Conservation (phyloP, 306 rosid species). For the Fragaria iinumae region DNA sequence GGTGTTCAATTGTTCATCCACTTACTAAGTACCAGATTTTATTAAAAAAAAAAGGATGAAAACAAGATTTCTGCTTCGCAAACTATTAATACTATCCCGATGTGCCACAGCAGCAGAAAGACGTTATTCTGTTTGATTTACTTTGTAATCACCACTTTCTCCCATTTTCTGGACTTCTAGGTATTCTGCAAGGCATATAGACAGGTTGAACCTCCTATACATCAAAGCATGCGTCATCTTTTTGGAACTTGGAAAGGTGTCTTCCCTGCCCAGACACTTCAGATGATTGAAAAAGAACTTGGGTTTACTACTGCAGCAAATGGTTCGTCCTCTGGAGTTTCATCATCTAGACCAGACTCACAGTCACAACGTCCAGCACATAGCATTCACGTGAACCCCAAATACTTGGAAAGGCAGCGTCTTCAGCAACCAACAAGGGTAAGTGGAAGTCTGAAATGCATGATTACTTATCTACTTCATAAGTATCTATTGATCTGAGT, state of each 20-base stretch:
- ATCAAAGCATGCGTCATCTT: slow-evolving; percentile 80
- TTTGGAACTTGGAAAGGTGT: slow-evolving; percentile 98
- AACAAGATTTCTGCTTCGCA: slow-evolving; percentile 10
- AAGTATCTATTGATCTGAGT: neutral
- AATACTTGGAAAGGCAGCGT: slow-evolving; percentile 85
- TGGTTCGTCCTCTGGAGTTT: slow-evolving; percentile 51
- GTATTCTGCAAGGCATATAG: slow-evolving; percentile 89
- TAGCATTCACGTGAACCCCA: slow-evolving; percentile 92
- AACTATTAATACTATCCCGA: slow-evolving; percentile 13
- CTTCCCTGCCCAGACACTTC: slow-evolving; percentile 79
- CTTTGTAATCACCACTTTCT: slow-evolving; percentile 23
- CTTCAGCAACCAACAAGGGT: slow-evolving; percentile 81
- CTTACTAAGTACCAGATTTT: slow-evolving; percentile 25
- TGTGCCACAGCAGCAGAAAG: neutral
- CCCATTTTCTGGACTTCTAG: slow-evolving; percentile 42
- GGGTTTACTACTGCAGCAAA: slow-evolving; percentile 53
- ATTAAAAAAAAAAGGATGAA: neutral
- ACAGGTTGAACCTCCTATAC: slow-evolving; percentile 72
- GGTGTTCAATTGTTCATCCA: slow-evolving; percentile 5
- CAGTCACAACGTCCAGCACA: slow-evolving; percentile 73
- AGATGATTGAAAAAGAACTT: slow-evolving; percentile 75
- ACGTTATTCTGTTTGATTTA: slow-evolving; percentile 30
- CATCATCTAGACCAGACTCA: slow-evolving; percentile 62
- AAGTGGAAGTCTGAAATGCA: slow-evolving; percentile 32
- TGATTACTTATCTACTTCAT: neutral